Conservation (phyloP, 208 protist species). For the Tritrichomonas musculus region DNA sequence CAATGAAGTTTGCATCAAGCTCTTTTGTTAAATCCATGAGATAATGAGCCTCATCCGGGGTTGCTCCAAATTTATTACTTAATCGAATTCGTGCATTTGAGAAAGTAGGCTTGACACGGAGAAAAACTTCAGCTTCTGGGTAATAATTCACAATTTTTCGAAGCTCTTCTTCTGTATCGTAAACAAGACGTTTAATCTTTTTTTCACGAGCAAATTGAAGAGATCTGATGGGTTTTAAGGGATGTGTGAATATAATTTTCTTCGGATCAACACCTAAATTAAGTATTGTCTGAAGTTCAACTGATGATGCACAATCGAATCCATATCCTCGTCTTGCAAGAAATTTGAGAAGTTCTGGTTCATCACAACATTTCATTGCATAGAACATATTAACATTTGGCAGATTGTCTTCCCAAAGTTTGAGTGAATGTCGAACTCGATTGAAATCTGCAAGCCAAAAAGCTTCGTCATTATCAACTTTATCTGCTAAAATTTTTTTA, state of each 20-base stretch:
- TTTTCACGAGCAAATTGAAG: background rate
- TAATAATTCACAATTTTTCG: background rate
- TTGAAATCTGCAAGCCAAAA: background rate
- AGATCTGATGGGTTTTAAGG: background rate
- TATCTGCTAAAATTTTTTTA: too few species aligned
- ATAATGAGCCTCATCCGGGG: background rate
- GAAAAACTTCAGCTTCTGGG: slow-evolving; percentile 16
- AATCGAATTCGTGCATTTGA: background rate
- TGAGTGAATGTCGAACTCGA: background rate
- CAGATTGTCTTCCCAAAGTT: background rate
- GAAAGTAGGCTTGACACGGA: slow-evolving; percentile 12
- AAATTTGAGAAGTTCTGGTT: background rate
- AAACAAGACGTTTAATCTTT: background rate
- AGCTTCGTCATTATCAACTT: background rate
- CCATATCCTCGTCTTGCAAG: background rate
- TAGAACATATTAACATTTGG: background rate
- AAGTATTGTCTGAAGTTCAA: too few species aligned
- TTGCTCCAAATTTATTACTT: background rate
- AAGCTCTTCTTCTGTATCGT: background rate
- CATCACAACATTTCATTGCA: slow-evolving; percentile 14
- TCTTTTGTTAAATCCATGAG: background rate
- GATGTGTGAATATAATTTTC: background rate
- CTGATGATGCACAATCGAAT: slow-evolving; percentile 12
- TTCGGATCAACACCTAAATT: slow-evolving; percentile 6
- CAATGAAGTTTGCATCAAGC: background rate